These are phyloP conservation scores for Diplodia scrobiculata DNA, from an alignment of 2,329 filamentous ascomycete genomes.

Conservation along the genomic window DNA sequence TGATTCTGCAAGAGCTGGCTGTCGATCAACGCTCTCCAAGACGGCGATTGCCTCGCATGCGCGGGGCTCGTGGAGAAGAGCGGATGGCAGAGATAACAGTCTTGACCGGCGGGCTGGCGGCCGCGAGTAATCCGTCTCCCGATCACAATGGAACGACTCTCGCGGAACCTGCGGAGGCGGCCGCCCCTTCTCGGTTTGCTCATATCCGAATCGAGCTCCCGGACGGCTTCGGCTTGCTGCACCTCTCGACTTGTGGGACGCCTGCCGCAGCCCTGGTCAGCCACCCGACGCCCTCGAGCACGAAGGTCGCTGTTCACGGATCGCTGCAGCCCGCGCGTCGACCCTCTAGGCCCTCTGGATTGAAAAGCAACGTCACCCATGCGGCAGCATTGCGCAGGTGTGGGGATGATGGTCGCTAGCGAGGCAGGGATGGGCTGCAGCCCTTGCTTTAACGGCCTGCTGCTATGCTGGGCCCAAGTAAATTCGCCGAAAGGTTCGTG, in stretches of 20 bases:
- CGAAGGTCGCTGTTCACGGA: background rate
- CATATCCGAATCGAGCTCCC: slow-evolving; percentile 14
- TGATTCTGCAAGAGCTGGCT: slow-evolving; percentile 6
- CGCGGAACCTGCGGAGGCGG: slow-evolving; percentile 12
- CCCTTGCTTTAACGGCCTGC: slow-evolving; percentile 12
- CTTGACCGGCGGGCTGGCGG: background rate
- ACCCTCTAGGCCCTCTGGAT: slow-evolving; percentile 16
- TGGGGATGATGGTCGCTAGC: slow-evolving; percentile 23
- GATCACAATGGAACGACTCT: background rate
- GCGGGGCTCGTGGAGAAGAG: slow-evolving; percentile 23
- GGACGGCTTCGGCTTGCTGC: slow-evolving; percentile 7
- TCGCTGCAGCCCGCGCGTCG: background rate
- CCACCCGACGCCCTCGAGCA: slow-evolving; percentile 7
- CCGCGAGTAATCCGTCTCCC: slow-evolving; percentile 21
- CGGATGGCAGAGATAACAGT: background rate
- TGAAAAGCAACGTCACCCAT: slow-evolving; percentile 17
- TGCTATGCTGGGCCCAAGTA: slow-evolving; percentile 11
- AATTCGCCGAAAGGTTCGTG: slow-evolving; percentile 22
- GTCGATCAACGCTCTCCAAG: slow-evolving; percentile 14
- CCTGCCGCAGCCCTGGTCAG: background rate
- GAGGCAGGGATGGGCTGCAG: slow-evolving; percentile 10
- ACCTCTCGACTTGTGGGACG: background rate
- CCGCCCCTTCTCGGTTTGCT: slow-evolving; percentile 17
- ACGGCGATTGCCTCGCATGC: slow-evolving; percentile 14
- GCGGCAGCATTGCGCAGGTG: slow-evolving; percentile 8